Percentiles rank a stretch among this genome's conserved stretches.
Conservation (phyloP, 805 yeast genomes). For the Metschnikowia amazonensis region DNA sequence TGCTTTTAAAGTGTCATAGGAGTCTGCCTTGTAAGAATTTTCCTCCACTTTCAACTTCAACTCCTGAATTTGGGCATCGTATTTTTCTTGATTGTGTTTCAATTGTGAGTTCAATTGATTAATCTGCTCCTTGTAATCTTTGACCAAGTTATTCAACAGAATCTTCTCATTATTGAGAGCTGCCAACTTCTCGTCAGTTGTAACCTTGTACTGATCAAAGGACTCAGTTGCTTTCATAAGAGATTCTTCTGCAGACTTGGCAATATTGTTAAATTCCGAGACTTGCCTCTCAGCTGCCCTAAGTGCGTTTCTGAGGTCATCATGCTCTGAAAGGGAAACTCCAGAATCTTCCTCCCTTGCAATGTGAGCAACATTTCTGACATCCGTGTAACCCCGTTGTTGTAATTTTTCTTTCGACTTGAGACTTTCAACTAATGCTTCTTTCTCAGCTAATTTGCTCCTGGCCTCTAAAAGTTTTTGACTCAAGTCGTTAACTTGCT, state of each 20-base stretch:
- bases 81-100: constrained; percentile 5
- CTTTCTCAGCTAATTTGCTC: constrained; percentile 42
- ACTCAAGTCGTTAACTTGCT: constrained; percentile 54
- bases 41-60: constrained; percentile 22
- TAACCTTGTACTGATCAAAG: constrained; percentile 41
- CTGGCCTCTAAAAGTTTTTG: constrained; percentile 41
- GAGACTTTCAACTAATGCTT: constrained; percentile 36
- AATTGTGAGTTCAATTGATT: constrained; percentile 7
- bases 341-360: background rate
- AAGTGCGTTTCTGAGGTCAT: constrained; percentile 50
- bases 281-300: constrained; percentile 54
- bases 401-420: constrained; percentile 7
- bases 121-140: constrained; percentile 9
- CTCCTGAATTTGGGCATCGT: constrained; percentile 12
- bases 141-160: constrained; percentile 20
- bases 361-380: background rate
- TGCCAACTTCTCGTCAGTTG: constrained; percentile 22
- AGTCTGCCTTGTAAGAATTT: constrained; percentile 29
- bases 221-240: constrained; percentile 50
- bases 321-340: constrained; percentile 29
- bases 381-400: background rate
- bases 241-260: constrained; percentile 64
- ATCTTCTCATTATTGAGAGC: constrained; percentile 25
- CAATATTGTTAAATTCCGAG: constrained; percentile 58
- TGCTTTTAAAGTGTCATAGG: constrained; percentile 31